Evolutionary conservation across 2,329 filamentous ascomycete species (phyloP).

Genomic region (Chalaropsis ovoidea): DNA sequence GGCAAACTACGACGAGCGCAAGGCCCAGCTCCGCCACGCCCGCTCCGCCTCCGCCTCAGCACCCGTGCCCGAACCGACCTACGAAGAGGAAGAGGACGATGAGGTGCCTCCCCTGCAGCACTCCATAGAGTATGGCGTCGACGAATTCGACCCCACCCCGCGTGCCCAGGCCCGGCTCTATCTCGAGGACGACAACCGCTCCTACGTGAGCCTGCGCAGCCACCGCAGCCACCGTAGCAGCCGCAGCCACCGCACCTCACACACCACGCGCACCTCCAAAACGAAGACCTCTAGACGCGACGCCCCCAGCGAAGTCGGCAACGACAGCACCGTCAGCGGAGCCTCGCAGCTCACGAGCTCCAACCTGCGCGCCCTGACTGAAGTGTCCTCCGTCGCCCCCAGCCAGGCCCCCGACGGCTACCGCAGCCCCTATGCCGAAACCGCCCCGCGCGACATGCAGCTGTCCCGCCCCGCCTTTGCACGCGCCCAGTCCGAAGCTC

Average conservation of each 20-base stretch:
- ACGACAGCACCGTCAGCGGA: slow-evolving; percentile 29
- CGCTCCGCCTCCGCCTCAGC: slow-evolving; percentile 29
- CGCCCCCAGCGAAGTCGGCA: slow-evolving; percentile 24
- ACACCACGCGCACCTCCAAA: slow-evolving; percentile 20
- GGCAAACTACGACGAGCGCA: slow-evolving; percentile 76
- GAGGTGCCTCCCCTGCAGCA: slow-evolving; percentile 26
- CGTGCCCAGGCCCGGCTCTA: slow-evolving; percentile 26
- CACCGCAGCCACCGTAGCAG: slow-evolving; percentile 25
- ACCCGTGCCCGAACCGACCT: slow-evolving; percentile 22
- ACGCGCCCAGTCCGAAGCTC: slow-evolving; percentile 30
- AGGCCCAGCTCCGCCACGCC: slow-evolving; percentile 66
- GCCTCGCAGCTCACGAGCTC: slow-evolving; percentile 38
- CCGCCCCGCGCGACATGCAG: slow-evolving; percentile 29
- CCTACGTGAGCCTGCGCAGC: slow-evolving; percentile 34
- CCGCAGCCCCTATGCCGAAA: slow-evolving; percentile 38
- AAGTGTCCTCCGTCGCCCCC: slow-evolving; percentile 42
- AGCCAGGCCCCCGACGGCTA: slow-evolving; percentile 32
- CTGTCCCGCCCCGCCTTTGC: slow-evolving; percentile 31
- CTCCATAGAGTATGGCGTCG: slow-evolving; percentile 30
- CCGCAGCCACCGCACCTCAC: slow-evolving; percentile 29
- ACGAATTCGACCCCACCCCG: slow-evolving; percentile 28
- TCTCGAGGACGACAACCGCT: slow-evolving; percentile 34
- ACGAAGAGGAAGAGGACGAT: slow-evolving; percentile 23
- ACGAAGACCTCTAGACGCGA: slow-evolving; percentile 27
- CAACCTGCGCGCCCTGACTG: slow-evolving; percentile 46